These are phyloP conservation scores for Candida mesenterica DNA, from an alignment of 1,139 yeast species.

Conservation along the genomic window DNA sequence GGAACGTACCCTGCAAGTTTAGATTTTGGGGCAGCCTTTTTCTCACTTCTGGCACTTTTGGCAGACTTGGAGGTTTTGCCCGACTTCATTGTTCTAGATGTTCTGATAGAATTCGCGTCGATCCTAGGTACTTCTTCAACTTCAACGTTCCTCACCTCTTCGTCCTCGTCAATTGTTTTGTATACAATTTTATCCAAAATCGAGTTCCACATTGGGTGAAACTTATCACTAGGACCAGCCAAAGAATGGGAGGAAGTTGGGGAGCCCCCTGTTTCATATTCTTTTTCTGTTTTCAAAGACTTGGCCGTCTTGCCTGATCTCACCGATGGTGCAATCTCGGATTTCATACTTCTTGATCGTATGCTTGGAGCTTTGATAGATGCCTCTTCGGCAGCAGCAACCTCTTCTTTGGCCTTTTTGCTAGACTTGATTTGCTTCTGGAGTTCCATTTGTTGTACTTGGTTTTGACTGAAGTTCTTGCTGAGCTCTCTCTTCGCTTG, in stretches of 20 bases:
- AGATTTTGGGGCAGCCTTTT: constrained; percentile 16
- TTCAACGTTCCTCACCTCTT: constrained; percentile 7
- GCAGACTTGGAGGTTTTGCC: neutral
- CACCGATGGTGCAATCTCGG: neutral
- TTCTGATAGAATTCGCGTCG: constrained; percentile 2
- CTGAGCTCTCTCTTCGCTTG: constrained; percentile 33
- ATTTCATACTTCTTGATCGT: neutral
- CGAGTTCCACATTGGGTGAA: constrained; percentile 40
- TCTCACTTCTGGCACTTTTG: neutral
- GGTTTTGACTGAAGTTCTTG: constrained; percentile 28
- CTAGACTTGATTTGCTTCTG: constrained; percentile 17
- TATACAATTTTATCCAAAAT: constrained; percentile 39
- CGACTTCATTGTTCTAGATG: constrained; percentile 10
- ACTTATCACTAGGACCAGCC: constrained; percentile 21
- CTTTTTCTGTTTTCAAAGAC: neutral
- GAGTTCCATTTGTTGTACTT: constrained; percentile 23
- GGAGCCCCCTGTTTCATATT: neutral
- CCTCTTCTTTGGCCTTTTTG: constrained; percentile 3
- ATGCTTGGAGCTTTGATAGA: neutral
- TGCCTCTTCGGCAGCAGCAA: too few species aligned
- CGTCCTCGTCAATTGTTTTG: constrained; percentile 14
- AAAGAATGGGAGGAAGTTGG: neutral
- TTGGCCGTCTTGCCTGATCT: neutral
- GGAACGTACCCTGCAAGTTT: constrained; percentile 3
- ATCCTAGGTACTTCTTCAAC: constrained; percentile 10